Percentiles rank a stretch among this genome's conserved stretches.
These are phyloP conservation scores for Pseudogymnoascus sp. DNA, from an alignment of 2,329 filamentous ascomycete genomes.

Conservation along the genomic window DNA sequence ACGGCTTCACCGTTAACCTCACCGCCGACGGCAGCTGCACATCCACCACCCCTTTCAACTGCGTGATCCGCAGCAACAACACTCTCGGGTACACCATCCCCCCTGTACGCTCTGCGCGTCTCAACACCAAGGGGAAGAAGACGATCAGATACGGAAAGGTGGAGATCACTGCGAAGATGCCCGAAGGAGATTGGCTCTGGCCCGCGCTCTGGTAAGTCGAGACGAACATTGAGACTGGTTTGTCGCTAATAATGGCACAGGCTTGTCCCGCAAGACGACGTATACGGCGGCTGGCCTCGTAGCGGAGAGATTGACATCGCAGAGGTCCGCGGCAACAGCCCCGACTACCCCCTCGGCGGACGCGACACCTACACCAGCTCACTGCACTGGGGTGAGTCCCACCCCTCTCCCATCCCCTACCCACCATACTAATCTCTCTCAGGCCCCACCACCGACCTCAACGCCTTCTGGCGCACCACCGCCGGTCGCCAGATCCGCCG, in stretches of 20 bases:
- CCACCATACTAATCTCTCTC: slow-evolving; percentile 20
- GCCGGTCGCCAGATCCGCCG: slow-evolving; percentile 28
- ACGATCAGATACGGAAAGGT: slow-evolving; percentile 42
- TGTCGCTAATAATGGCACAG: slow-evolving; percentile 14
- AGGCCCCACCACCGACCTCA: slow-evolving; percentile 28
- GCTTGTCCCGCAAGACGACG: slow-evolving; percentile 42
- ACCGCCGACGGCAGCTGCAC: slow-evolving; percentile 37
- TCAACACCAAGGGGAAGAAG: slow-evolving; percentile 40
- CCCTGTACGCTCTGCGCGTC: slow-evolving; percentile 40
- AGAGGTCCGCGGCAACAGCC: slow-evolving; percentile 40
- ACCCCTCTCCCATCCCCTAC: slow-evolving; percentile 7
- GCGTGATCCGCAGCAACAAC: slow-evolving; percentile 35
- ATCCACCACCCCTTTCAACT: slow-evolving; percentile 23
- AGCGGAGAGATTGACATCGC: slow-evolving; percentile 47
- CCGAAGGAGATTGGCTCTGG: slow-evolving; percentile 48
- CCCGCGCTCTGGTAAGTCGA: slow-evolving; percentile 30
- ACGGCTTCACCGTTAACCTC: slow-evolving; percentile 38
- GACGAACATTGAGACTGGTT: background rate
- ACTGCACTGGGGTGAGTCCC: slow-evolving; percentile 38
- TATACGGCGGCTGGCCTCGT: slow-evolving; percentile 43
- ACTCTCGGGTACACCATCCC: slow-evolving; percentile 38
- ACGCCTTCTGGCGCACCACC: slow-evolving; percentile 25
- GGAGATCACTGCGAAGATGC: slow-evolving; percentile 45
- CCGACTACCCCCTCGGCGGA: slow-evolving; percentile 31
- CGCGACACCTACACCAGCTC: slow-evolving; percentile 36